Evolutionary conservation across 2,329 filamentous ascomycete species (phyloP), one percentile per base, ranked within the genome.

Genomic region (Ceratocystis lukuohia): DNA sequence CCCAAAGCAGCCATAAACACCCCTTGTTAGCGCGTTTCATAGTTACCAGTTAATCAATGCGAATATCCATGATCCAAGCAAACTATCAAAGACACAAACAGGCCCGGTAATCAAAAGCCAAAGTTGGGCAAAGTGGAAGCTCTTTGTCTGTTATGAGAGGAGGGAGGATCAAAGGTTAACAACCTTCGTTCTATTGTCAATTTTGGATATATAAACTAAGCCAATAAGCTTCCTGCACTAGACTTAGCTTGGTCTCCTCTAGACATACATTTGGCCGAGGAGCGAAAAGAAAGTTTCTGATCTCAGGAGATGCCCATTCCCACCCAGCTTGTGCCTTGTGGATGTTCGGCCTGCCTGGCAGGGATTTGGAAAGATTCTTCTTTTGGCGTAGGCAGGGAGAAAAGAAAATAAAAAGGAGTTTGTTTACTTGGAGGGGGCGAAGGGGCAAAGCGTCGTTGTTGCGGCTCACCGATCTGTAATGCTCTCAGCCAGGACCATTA

Each of bases 141-240:
- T n/a, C 53, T 59, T 33, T 30, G 53, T 59, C 53, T 59, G 7
- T 53, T 25, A 12, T 41, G 28, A n/a, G 53, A 28, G 53, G 28
- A 59, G 53, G 33, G 53, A 59, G 53, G 53, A 59, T 59, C 53
- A 25, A 57, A 57, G 53, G 25, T 59, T 59, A 59, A 33, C 53
- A 59, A 41, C 37, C 33, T n/a, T 59, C 53, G 33, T 59, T 59
- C 53, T 30, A 37, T 59, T 59, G 53, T 59, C 53, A 30, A 12
- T 2, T 41, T 41, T 41, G 37, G 28, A 59, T 25, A 17, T 57
- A 30, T 7, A 30, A 0, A n/a, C 28, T 37, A 56, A 10, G 3
- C 8, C 25, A 53, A 20, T 10, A 20, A 20, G 45, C 45, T n/a
- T 20, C 46, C 46, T 50, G n/a, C 46, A 50, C 17, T 4, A 20